Evolutionary conservation across 2,329 filamentous ascomycete genomes (phyloP), one percentile per base, ranked within the genome.

Genomic region (Sporothrix variecibatus): DNA sequence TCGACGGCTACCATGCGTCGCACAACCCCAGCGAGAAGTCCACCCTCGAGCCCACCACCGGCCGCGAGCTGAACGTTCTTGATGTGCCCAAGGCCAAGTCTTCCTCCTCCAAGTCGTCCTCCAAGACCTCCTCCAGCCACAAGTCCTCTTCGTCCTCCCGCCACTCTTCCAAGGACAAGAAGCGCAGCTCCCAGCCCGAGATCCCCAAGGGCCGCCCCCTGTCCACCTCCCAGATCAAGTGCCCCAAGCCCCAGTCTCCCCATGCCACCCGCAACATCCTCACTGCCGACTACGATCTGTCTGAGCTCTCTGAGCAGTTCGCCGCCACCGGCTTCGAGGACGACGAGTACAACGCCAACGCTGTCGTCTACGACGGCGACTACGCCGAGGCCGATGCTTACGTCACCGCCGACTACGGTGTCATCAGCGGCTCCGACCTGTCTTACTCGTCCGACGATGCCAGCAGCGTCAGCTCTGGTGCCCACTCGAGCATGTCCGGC

Each of bases 1-100:
- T 98, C 84, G 96, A 99, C 84, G 96, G 96, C 79, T 98, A 98
- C 90, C 95, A 98, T 84, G 92, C 97, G 83, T 95, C 95, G 76
- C 95, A 98, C 89, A 96, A 98, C 86, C 95, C 95, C 79, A 93
- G 93, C 83, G 92, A 94, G 83, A 87, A 93, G 81, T 95, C 92
- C 82, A 97, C 93, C 81, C 92, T 93, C 78, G 96, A 99, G 88
- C 95, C 95, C 82, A 98, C 95, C 83, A 98, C 96, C 74, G 94
- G 95, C 86, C 95, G 96, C 83, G 94, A 95, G 85, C 89, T 99
- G 80, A 99, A 99, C 90, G 94, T 97, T 85, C 94, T 99, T 84
- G 95, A 98, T 83, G 93, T 97, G 76, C 93, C 94, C 82, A 88
- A 87, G 81, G 85, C 87, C 75, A 84, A 84, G 77, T 83, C 84